Base-by-base conservation (phyloP, 495 filamentous ascomycete species). In the Astrocystis sublimbata region DNA sequence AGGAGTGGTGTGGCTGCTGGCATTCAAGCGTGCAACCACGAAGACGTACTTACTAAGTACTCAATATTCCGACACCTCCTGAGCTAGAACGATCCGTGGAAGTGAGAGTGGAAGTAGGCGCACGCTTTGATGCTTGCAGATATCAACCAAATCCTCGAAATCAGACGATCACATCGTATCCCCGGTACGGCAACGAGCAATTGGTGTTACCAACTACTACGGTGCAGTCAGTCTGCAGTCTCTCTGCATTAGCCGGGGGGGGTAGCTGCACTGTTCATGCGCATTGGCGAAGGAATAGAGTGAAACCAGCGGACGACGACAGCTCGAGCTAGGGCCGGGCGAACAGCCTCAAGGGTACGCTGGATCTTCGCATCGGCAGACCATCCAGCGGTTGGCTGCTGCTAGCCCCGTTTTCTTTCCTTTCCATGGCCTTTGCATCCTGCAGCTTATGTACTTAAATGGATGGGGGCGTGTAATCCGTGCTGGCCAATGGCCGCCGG, bases 371-470 rank as follows among this genome's bases (percentile, higher is more conserved):
- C n/a, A 35, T 66, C 63, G 54, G 62, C 55, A 55, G 43, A 57
- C 47, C 58, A 49, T 36, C 45, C 45, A 49, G 12, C 58, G 47
- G 58, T 61, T 61, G 49, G 50, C 40, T 43, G 49, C 53, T 19
- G 61, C 28, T 62, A 57, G 62, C 67, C 67, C 60, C 63, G 52
- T 65, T 65, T 67, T 53, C 58, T 50, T 52, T 58, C 45, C n/a
- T n/a, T n/a, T n/a, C n/a, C n/a, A n/a, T n/a, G n/a, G n/a, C n/a
- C n/a, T n/a, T 58, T 58, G 61, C 56, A 61, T 43, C 19, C 38
- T 53, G 24, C 58, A 58, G 15, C 31, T 24, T 23, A 38, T 23
- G 41, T 13, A 28, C 33, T 38, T 1, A 45, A n/a, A n/a, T n/a
- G n/a, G n/a, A n/a, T n/a, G n/a, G n/a, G n/a, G n/a, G n/a, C n/a